phyloP scores from a whole-genome alignment of 2,329 filamentous ascomycete species.

The Diaporthe sp. region DNA sequence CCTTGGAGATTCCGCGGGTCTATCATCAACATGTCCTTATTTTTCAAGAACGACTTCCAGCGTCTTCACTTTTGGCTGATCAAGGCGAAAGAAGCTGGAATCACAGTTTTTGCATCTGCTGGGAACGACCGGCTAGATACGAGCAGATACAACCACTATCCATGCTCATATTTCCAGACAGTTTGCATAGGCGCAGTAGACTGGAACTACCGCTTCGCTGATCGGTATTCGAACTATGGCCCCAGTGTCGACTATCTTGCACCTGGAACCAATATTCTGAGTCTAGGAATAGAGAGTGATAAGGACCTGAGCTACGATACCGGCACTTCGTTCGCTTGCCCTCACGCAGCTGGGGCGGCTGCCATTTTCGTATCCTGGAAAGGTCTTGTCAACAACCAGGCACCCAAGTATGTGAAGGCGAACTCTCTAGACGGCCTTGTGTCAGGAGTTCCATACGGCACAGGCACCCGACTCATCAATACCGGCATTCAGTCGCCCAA shows the following conservation, averaged over 20 bases:
- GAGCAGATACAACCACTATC: not conserved
- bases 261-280: not conserved
- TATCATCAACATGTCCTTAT: not conserved
- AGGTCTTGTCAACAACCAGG: not conserved
- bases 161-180: not conserved
- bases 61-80: not conserved
- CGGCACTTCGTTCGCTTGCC: not conserved
- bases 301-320: fast-evolving
- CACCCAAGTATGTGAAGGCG: not conserved
- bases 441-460: not conserved
- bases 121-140: not conserved
- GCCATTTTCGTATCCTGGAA: not conserved
- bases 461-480: not conserved
- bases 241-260: not conserved
- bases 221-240: not conserved
- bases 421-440: not conserved
- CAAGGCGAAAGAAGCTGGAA: not conserved
- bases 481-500: not conserved
- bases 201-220: not conserved
- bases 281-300: not conserved
- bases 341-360: not conserved
- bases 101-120: not conserved
- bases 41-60: not conserved
- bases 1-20: not conserved
- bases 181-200: not conserved